phyloP scores from a whole-genome alignment of 495 filamentous ascomycete genomes.

The Neohortaea acidophila region DNA sequence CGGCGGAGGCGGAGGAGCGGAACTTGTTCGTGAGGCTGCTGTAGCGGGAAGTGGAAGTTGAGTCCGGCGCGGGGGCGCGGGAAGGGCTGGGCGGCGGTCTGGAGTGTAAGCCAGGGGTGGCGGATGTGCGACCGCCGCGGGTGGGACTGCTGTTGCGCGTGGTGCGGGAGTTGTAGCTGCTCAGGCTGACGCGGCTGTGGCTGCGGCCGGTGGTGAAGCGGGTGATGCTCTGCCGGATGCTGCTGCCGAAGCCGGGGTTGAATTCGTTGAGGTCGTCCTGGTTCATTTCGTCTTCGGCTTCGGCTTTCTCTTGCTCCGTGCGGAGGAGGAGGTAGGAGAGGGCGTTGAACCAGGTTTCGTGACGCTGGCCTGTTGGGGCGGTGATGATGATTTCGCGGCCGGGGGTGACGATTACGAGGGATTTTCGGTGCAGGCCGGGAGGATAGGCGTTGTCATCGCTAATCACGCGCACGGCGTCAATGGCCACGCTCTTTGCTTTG shows the following conservation, averaged over 20 bases:
- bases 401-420: constrained; percentile 76
- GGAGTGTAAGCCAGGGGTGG: background rate
- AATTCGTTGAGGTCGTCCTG: constrained; percentile 79
- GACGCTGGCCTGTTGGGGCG: constrained; percentile 78
- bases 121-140: background rate
- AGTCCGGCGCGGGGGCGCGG: background rate
- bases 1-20: constrained; percentile 14
- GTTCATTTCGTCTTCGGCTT: constrained; percentile 37
- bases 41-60: constrained; percentile 19
- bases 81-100: background rate
- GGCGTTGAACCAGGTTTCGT: constrained; percentile 98
- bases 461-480: constrained; percentile 86
- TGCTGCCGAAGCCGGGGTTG: constrained; percentile 46
- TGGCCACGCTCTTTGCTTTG: constrained; percentile 85
- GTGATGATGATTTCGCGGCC: constrained; percentile 83
- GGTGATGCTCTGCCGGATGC: constrained; percentile 32
- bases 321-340: constrained; percentile 81
- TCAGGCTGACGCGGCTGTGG: constrained; percentile 48
- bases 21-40: constrained; percentile 22
- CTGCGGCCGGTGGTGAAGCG: constrained; percentile 33
- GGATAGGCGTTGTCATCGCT: constrained; percentile 92
- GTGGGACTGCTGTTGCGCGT: constrained; percentile 41
- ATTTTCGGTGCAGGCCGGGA: constrained; percentile 85
- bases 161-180: constrained; percentile 66
- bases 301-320: constrained; percentile 42